Evolutionary conservation across 176 grass and related monocot genomes (phyloP).

Genomic region (Ensete ventricosum): DNA sequence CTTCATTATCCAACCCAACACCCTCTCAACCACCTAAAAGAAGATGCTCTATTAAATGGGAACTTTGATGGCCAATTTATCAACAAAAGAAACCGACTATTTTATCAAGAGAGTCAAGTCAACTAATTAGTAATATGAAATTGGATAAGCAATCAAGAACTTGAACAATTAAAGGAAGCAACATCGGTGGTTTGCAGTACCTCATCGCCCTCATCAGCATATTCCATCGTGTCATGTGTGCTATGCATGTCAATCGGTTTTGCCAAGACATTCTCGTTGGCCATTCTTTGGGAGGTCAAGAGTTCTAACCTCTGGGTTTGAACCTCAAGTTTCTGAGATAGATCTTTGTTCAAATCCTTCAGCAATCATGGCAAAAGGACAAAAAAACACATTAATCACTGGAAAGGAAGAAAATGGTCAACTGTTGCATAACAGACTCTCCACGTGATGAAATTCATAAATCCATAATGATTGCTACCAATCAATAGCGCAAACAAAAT

Average conservation of each 20-base stretch:
- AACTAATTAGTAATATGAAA: background rate
- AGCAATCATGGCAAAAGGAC: constrained; percentile 10
- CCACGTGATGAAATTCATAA: too few relatives aligned
- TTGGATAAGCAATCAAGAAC: background rate
- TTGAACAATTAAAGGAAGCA: background rate
- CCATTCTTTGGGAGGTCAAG: constrained; percentile 67
- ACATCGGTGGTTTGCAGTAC: constrained; percentile 12
- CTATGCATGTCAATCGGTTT: constrained; percentile 46
- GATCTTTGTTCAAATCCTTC: constrained; percentile 85
- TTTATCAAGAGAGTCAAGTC: too few relatives aligned
- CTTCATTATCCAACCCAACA: constrained; percentile 98
- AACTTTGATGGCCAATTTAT: background rate
- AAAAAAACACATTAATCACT: background rate
- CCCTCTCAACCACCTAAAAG: constrained; percentile 79
- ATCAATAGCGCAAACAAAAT: too few relatives aligned
- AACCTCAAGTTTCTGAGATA: constrained; percentile 82
- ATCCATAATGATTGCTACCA: too few relatives aligned
- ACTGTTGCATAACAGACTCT: too few relatives aligned
- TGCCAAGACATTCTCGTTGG: constrained; percentile 47
- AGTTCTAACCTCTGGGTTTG: constrained; percentile 95
- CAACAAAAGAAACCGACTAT: background rate
- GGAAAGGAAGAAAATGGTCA: too few relatives aligned
- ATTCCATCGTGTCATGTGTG: constrained; percentile 63
- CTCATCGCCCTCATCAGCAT: constrained; percentile 99
- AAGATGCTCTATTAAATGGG: background rate